Evolutionary conservation across 768 basidiomycete genomes (phyloP).

Genomic region (Auricularia sp.): DNA sequence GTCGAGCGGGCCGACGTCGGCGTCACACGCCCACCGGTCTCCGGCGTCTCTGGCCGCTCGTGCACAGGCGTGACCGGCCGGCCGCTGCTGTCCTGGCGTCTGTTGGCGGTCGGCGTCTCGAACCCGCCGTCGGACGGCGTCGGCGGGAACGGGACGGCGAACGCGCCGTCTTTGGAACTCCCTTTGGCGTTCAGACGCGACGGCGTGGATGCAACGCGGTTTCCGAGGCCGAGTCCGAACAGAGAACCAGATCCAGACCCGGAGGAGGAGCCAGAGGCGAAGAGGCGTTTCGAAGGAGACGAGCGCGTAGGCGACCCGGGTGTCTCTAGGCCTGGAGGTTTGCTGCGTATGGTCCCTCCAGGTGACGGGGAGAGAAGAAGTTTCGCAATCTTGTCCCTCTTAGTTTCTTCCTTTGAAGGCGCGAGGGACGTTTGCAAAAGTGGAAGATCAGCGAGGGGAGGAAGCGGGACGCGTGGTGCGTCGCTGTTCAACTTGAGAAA

Average conservation of each 20-base stretch:
- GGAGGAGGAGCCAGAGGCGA: conserved; percentile 26
- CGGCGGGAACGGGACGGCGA: conserved; percentile 43
- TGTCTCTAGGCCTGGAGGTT: conserved; percentile 16
- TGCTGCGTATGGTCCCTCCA: conserved; percentile 31
- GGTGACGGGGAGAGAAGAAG: conserved; percentile 67
- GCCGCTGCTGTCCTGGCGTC: conserved; percentile 38
- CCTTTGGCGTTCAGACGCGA: not conserved
- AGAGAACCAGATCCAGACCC: not conserved
- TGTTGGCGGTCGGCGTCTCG: conserved; percentile 14
- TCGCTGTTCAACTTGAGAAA: conserved; percentile 40
- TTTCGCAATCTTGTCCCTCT: conserved; percentile 59
- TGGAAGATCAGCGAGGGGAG: conserved; percentile 61
- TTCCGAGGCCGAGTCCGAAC: not conserved
- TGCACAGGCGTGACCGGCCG: conserved; percentile 36
- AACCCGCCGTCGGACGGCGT: conserved; percentile 45
- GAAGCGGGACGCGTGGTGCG: conserved; percentile 33
- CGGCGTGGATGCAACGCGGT: not conserved
- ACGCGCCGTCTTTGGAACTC: not conserved
- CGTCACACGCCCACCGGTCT: conserved; percentile 12
- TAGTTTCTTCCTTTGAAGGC: conserved; percentile 14
- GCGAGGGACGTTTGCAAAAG: conserved; percentile 32
- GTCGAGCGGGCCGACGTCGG: conserved; percentile 21
- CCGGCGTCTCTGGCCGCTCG: conserved; percentile 63
- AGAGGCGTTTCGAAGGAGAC: conserved; percentile 6
- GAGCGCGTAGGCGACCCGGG: conserved; percentile 3